A percentile compares a stretch with the other conserved stretches of the same genome.
Evolutionary conservation across 768 basidiomycete genomes (phyloP).

Genomic region (Podaxis rugospora): DNA sequence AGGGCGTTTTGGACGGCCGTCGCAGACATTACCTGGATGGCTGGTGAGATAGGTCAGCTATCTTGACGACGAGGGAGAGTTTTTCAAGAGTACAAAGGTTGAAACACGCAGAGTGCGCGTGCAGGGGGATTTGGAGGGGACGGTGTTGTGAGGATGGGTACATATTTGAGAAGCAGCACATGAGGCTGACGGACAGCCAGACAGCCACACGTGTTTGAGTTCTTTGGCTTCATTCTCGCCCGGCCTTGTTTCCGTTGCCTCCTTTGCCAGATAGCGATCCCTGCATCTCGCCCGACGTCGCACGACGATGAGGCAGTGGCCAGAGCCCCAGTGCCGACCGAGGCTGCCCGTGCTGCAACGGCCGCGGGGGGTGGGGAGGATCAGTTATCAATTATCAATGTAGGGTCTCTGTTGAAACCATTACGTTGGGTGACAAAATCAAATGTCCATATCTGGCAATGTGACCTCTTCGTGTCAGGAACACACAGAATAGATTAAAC

Average conservation of each 20-base stretch:
- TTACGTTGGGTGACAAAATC: too few species aligned
- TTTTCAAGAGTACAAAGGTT: neutral
- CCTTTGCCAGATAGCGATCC: too few species aligned
- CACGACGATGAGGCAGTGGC: neutral
- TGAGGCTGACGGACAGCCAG: slow-evolving; percentile 10
- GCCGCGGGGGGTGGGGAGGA: neutral
- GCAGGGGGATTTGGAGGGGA: neutral
- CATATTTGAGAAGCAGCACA: slow-evolving; percentile 3
- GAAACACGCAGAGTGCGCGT: neutral
- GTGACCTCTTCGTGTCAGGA: neutral
- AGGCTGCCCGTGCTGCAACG: neutral
- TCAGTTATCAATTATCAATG: too few species aligned
- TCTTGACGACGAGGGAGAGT: neutral
- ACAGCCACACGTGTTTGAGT: slow-evolving; percentile 5
- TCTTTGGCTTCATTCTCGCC: neutral
- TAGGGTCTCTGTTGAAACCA: too few species aligned
- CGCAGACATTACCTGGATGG: neutral
- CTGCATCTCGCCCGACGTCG: too few species aligned
- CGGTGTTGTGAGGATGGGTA: neutral
- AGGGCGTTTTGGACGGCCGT: neutral
- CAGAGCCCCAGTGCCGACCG: neutral
- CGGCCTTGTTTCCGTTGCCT: too few species aligned
- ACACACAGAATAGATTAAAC: neutral
- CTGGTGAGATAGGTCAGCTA: neutral
- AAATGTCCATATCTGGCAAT: neutral